Conservation (phyloP, 306 rosid genomes). For the Aeschynomene evenia region DNA sequence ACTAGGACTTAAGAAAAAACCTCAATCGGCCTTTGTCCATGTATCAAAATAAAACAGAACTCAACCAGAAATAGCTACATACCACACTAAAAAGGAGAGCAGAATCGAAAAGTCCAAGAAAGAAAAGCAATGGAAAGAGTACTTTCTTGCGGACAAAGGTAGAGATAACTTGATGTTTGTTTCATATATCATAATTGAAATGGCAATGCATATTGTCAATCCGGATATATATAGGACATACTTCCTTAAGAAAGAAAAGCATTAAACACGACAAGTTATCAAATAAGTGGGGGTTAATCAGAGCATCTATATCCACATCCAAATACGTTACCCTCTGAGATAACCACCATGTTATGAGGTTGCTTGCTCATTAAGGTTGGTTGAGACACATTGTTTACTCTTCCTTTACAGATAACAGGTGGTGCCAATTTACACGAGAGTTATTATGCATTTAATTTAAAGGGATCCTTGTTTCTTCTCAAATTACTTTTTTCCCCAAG, state of each 20-base stretch:
- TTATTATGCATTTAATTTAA: conserved; percentile 54
- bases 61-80: too few species aligned
- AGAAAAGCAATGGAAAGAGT: not conserved
- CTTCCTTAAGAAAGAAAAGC: conserved; percentile 6
- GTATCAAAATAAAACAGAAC: too few species aligned
- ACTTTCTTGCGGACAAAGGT: not conserved
- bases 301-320: conserved; percentile 28
- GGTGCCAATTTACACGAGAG: conserved; percentile 71
- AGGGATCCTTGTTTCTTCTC: conserved; percentile 46
- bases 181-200: not conserved
- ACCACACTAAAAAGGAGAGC: too few species aligned
- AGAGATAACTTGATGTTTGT: not conserved
- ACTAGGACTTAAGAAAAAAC: too few species aligned
- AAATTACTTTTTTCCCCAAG: conserved; percentile 41
- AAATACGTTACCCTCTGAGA: conserved; percentile 31
- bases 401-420: conserved; percentile 73
- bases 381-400: conserved; percentile 48
- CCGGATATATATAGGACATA: not conserved
- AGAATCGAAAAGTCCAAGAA: too few species aligned
- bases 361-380: conserved; percentile 38
- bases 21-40: too few species aligned
- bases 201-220: conserved; percentile 12
- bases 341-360: conserved; percentile 37
- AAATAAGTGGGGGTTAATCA: conserved; percentile 28
- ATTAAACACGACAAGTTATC: conserved; percentile 2